Conservation (phyloP, 208 protist genomes). For the Leishmania aethiopica region DNA sequence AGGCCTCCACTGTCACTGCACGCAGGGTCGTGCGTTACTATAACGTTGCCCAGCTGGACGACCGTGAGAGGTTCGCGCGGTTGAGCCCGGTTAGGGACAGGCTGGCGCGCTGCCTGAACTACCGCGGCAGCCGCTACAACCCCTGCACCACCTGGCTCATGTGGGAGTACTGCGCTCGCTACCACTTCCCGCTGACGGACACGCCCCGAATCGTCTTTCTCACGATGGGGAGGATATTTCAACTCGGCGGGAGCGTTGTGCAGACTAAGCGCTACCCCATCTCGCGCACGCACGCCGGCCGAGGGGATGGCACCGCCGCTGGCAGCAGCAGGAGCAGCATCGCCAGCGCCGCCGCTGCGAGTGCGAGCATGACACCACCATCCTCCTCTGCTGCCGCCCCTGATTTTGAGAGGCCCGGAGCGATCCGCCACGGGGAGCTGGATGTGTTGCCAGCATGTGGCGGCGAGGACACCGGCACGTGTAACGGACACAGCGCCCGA, state of each 20-base stretch:
- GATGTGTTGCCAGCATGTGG: conserved; percentile 6
- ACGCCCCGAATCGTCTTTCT: conserved; percentile 33
- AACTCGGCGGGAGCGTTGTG: conserved; percentile 25
- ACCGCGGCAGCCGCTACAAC: conserved; percentile 43
- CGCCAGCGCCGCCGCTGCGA: background rate
- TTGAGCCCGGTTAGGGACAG: background rate
- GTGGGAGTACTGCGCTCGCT: conserved; percentile 55
- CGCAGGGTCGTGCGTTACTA: conserved; percentile 13
- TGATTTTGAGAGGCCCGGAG: background rate
- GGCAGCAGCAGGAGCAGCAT: background rate
- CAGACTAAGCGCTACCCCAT: background rate
- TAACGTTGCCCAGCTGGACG: conserved; percentile 57
- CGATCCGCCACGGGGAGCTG: background rate
- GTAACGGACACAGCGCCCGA: background rate
- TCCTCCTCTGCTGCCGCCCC: background rate
- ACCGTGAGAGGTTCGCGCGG: conserved; percentile 26
- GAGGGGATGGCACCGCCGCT: background rate
- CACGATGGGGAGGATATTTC: conserved; percentile 31
- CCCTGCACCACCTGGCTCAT: conserved; percentile 41
- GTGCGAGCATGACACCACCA: background rate
- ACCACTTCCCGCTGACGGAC: conserved; percentile 28
- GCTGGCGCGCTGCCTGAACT: conserved; percentile 33
- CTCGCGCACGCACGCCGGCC: background rate
- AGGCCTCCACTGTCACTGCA: background rate
- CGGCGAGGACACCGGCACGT: background rate